phyloP scores from a whole-genome alignment of 1,284 basidiomycete genomes.

The Veloboletus limbatus region DNA sequence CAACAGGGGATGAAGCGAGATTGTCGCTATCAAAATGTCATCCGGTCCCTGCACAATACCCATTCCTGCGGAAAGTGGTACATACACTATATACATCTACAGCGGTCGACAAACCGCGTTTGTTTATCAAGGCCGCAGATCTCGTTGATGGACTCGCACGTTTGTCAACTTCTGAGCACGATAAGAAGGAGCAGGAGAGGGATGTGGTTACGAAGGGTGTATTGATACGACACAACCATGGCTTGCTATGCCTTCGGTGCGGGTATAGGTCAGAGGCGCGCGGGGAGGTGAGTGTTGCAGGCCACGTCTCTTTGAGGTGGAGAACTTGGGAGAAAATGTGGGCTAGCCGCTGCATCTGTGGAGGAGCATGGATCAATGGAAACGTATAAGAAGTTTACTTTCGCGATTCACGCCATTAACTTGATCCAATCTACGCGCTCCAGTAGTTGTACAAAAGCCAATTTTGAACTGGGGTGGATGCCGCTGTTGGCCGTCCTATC shows the following conservation, averaged over 20 bases:
- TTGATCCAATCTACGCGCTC: too few species aligned
- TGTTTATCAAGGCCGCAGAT: constrained; percentile 69
- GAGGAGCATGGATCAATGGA: constrained; percentile 54
- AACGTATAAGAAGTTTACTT: constrained; percentile 13
- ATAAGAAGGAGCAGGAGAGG: constrained; percentile 41
- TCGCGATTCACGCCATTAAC: too few species aligned
- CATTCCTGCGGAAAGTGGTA: constrained; percentile 42
- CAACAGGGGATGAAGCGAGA: constrained; percentile 47
- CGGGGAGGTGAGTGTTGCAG: constrained; percentile 29
- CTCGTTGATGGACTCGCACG: constrained; percentile 56
- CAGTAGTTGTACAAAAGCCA: background rate
- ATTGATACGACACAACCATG: constrained; percentile 38
- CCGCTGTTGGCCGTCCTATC: background rate
- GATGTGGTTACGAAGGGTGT: constrained; percentile 64
- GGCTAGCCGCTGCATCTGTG: constrained; percentile 61
- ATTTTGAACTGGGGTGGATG: too few species aligned
- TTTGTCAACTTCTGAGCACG: constrained; percentile 29
- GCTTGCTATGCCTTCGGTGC: constrained; percentile 57
- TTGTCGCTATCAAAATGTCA: constrained; percentile 53
- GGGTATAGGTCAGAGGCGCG: constrained; percentile 52
- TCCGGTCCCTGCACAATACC: constrained; percentile 45
- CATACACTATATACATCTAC: constrained; percentile 46
- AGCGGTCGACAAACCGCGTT: constrained; percentile 55
- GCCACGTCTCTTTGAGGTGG: constrained; percentile 48
- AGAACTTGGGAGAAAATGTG: constrained; percentile 60